phyloP scores from a whole-genome alignment of 139 green algal genomes.

The Protoeuglena noctilucae region DNA sequence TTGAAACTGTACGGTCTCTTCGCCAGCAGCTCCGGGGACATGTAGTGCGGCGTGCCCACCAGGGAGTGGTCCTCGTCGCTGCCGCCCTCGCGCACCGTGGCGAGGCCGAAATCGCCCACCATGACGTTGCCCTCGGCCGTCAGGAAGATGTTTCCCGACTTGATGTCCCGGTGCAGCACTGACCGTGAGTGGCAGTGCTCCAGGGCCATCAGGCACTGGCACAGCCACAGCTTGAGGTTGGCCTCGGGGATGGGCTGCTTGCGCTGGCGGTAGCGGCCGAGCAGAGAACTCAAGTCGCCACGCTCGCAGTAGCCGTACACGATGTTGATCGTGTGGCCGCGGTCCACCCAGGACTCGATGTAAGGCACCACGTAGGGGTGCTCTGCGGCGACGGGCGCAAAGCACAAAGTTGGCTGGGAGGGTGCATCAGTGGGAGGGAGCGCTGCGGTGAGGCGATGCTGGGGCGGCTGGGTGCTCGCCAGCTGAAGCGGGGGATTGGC shows the following conservation, averaged over 20 bases:
- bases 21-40: conserved; percentile 42
- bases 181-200: conserved; percentile 31
- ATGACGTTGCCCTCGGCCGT: conserved; percentile 14
- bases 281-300: conserved; percentile 25
- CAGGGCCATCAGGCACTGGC: conserved; percentile 35
- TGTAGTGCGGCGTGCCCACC: conserved; percentile 43
- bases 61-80: conserved; percentile 7
- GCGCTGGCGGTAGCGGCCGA: conserved; percentile 12
- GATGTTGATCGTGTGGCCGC: conserved; percentile 23
- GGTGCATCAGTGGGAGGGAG: too few species aligned
- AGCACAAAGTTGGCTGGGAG: too few species aligned
- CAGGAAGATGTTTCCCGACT: conserved; percentile 39
- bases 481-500: not conserved
- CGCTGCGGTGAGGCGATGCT: not conserved
- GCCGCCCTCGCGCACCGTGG: conserved; percentile 16
- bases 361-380: conserved; percentile 41
- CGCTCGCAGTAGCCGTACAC: conserved; percentile 40
- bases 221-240: conserved; percentile 31
- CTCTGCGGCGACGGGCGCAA: conserved; percentile 19
- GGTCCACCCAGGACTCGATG: conserved; percentile 30
- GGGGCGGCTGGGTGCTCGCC: too few species aligned
- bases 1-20: conserved; percentile 31
- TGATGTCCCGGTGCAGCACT: conserved; percentile 35
- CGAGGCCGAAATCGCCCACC: conserved; percentile 43
- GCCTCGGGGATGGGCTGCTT: conserved; percentile 25